Percentiles rank a stretch among this genome's conserved stretches.
These are phyloP conservation scores for Aspergillus pseudoglaucus DNA, from an alignment of 2,329 filamentous ascomycete genomes.

Conservation along the genomic window DNA sequence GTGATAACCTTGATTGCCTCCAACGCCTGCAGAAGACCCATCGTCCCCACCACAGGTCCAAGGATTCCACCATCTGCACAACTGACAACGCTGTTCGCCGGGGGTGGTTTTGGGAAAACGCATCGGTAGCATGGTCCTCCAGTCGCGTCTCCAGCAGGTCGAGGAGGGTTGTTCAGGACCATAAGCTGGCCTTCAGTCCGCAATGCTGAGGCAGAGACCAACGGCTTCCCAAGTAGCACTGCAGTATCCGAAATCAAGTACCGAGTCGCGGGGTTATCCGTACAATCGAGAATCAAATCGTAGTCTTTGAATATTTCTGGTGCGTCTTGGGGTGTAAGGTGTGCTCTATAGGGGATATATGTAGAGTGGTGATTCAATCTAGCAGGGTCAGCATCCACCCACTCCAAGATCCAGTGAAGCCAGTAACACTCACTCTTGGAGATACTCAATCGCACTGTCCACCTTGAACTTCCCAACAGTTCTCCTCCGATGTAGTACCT, in stretches of 20 bases:
- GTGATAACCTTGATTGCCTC: constrained; percentile 79
- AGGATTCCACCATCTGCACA: constrained; percentile 92
- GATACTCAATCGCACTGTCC: constrained; percentile 61
- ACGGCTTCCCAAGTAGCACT: constrained; percentile 67
- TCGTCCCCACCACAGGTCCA: constrained; percentile 83
- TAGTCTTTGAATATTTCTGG: constrained; percentile 61
- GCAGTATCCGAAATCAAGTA: constrained; percentile 91
- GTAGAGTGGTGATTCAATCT: constrained; percentile 67
- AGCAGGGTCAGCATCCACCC: not conserved
- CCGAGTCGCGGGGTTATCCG: constrained; percentile 82
- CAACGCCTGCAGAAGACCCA: constrained; percentile 87
- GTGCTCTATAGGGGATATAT: constrained; percentile 57
- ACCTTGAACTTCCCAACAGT: constrained; percentile 73
- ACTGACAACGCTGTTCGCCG: constrained; percentile 70
- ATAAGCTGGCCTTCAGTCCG: constrained; percentile 86
- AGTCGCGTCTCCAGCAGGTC: constrained; percentile 47
- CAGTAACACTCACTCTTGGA: constrained; percentile 44
- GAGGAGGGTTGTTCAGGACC: constrained; percentile 74
- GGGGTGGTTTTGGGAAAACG: constrained; percentile 81
- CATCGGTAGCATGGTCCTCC: constrained; percentile 90
- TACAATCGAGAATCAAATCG: constrained; percentile 87
- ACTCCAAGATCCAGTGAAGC: not conserved
- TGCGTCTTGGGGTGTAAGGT: constrained; percentile 65
- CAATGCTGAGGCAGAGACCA: constrained; percentile 85
- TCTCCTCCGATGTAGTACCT: constrained; percentile 70